Percentiles rank a stretch among this genome's conserved stretches.
Evolutionary conservation across 208 protist genomes (phyloP).

Genomic region (Acanthamoeba sp.): DNA sequence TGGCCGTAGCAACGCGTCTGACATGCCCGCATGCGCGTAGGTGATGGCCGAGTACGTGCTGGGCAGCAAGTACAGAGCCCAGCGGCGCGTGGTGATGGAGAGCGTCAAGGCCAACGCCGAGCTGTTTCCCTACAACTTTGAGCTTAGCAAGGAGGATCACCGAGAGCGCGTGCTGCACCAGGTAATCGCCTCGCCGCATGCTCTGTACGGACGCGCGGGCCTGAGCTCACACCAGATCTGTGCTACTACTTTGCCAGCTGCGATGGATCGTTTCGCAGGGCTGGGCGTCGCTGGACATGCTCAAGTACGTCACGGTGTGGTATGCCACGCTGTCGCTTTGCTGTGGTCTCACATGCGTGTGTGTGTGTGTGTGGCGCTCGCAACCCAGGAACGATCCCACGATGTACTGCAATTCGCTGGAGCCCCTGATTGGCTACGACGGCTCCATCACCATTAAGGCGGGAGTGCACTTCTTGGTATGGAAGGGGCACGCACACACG

Average conservation of each 20-base stretch:
- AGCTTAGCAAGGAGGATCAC: slow-evolving; percentile 5
- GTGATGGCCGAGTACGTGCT: slow-evolving; percentile 18
- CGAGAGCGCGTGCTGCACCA: slow-evolving; percentile 5
- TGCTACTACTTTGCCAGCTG: background rate
- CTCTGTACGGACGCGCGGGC: background rate
- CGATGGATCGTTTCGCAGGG: background rate
- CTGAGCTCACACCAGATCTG: background rate
- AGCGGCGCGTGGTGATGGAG: background rate
- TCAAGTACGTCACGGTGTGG: background rate
- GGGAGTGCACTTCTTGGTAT: slow-evolving; percentile 16
- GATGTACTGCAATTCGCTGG: slow-evolving; percentile 15
- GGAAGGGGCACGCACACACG: background rate
- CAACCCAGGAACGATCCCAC: background rate
- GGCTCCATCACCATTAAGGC: background rate
- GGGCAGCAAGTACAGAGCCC: background rate
- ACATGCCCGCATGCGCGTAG: background rate
- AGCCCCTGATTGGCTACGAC: background rate
- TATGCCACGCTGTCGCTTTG: no score
- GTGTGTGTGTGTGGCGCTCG: background rate
- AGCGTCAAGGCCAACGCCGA: slow-evolving; percentile 17
- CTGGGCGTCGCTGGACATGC: background rate
- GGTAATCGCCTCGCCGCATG: background rate
- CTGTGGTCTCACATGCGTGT: no score
- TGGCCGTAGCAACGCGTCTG: background rate
- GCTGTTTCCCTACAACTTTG: slow-evolving; percentile 14